Evolutionary conservation across 2,329 filamentous ascomycete species (phyloP), one percentile per base, ranked within the genome.

Genomic region (Nigrospora osmanthi): DNA sequence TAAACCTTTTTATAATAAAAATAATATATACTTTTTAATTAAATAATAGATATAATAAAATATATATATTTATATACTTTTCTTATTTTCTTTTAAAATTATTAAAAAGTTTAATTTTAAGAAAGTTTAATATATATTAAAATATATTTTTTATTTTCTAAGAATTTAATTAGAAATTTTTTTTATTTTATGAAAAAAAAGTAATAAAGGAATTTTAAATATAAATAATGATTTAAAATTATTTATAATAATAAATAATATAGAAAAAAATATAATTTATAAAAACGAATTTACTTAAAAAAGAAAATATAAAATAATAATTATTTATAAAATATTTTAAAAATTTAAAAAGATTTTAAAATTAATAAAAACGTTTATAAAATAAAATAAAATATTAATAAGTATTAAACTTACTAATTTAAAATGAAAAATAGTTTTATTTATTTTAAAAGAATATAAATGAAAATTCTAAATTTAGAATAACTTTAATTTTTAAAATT

Each of bases 181-280:
- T 48, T 33, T 31, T 38, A 40, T 34, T 38, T n/a, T 48, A 40
- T 30, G n/a, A n/a, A n/a, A n/a, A n/a, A n/a, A n/a, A n/a, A n/a
- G n/a, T n/a, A n/a, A n/a, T n/a, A n/a, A n/a, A n/a, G n/a, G n/a
- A n/a, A n/a, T n/a, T n/a, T n/a, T n/a, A n/a, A n/a, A n/a, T n/a
- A n/a, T 42, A 35, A 43, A 35, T 31, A 35, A 32, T 30, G 3
- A 13, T 23, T 36, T 36, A 35, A 32, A 19, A 16, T 30, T 36
- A 40, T 19, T 19, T 28, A 40, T 39, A 42, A 38, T 14, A 40
- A 45, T 45, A 38, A 31, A 38, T 34, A n/a, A n/a, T n/a, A n/a
- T n/a, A n/a, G n/a, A n/a, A 40, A 39, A 34, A 23, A 31, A 41
- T 31, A 15, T 36, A 34, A 38, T 12, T 37, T 39, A 48, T 35